A percentile compares a stretch with the other conserved stretches of the same genome.
Evolutionary conservation across 1,139 yeast genomes (phyloP).

Genomic region (Blastobotrys aristatus): DNA sequence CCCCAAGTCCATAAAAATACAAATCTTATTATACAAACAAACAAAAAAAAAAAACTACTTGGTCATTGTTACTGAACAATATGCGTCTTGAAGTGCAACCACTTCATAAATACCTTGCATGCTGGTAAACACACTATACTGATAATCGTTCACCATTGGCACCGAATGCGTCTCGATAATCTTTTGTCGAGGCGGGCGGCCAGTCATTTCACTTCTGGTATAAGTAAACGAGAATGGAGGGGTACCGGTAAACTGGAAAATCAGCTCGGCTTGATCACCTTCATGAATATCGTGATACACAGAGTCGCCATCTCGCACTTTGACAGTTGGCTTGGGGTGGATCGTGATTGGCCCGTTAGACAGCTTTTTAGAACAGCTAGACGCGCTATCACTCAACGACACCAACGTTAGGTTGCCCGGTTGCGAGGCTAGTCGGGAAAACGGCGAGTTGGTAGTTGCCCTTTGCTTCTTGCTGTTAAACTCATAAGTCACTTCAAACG

Average conservation of each 20-base stretch:
- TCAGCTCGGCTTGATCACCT: constrained; percentile 51
- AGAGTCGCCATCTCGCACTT: constrained; percentile 70
- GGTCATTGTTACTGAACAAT: constrained; percentile 46
- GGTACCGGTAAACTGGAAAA: constrained; percentile 49
- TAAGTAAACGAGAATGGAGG: constrained; percentile 51
- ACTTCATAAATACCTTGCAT: constrained; percentile 95
- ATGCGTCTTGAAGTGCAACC: constrained; percentile 74
- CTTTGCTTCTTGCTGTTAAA: constrained; percentile 61
- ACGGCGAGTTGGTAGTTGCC: constrained; percentile 54
- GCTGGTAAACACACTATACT: constrained; percentile 68
- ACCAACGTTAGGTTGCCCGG: constrained; percentile 71
- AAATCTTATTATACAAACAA: too few species aligned
- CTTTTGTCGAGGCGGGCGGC: constrained; percentile 37
- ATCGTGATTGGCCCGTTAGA: constrained; percentile 47
- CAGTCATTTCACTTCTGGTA: constrained; percentile 45
- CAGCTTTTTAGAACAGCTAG: constrained; percentile 65
- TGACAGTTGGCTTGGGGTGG: constrained; percentile 88
- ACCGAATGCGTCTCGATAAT: constrained; percentile 76
- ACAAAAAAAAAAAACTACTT: constrained; percentile 1
- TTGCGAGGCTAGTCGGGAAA: constrained; percentile 70
- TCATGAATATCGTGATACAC: constrained; percentile 82
- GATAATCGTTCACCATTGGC: constrained; percentile 60
- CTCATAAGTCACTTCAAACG: constrained; percentile 67
- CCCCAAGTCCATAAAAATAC: too few species aligned
- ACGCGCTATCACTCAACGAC: constrained; percentile 70